phyloP scores from a whole-genome alignment of 495 filamentous ascomycete genomes.

The Glutinoglossum americanum region DNA sequence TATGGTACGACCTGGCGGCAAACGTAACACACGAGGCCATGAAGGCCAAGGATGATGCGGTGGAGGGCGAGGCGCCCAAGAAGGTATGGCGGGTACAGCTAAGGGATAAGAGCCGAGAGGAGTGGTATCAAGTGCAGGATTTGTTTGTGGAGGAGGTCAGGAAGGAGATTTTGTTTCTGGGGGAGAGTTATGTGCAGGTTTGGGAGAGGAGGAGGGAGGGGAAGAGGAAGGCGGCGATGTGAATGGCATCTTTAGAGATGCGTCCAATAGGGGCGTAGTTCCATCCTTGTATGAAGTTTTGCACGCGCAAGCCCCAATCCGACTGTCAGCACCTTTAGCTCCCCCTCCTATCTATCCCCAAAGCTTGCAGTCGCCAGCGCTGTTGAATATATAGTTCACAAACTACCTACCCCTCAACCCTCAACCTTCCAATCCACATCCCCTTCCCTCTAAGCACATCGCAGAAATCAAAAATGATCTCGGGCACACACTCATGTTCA shows the following conservation, averaged over 20 bases:
- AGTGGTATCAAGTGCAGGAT: slow-evolving; percentile 91
- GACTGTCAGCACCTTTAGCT: too few species aligned
- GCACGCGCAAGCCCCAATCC: too few species aligned
- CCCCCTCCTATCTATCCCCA: too few species aligned
- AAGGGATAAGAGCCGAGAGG: slow-evolving; percentile 34
- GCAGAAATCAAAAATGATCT: too few species aligned
- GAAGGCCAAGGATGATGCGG: slow-evolving; percentile 45
- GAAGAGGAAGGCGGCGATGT: neutral
- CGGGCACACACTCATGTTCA: too few species aligned
- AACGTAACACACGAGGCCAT: slow-evolving; percentile 90
- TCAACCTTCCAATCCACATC: too few species aligned
- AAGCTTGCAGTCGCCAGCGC: too few species aligned
- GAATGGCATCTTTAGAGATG: neutral
- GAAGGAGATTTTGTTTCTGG: slow-evolving; percentile 70
- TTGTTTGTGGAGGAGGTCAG: slow-evolving; percentile 73
- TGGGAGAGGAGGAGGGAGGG: slow-evolving; percentile 63
- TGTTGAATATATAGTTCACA: too few species aligned
- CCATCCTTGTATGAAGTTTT: too few species aligned
- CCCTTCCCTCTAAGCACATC: too few species aligned
- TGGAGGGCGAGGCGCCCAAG: slow-evolving; percentile 60
- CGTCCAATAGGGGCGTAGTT: too few species aligned
- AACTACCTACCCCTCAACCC: too few species aligned
- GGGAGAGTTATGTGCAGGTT: slow-evolving; percentile 86
- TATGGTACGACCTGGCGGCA: slow-evolving; percentile 89
- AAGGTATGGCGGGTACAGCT: slow-evolving; percentile 60